A percentile compares a stretch with the other conserved stretches of the same genome.
Evolutionary conservation across 345 rosid genomes (phyloP).

Genomic region (Eucalyptus guilfoylei): DNA sequence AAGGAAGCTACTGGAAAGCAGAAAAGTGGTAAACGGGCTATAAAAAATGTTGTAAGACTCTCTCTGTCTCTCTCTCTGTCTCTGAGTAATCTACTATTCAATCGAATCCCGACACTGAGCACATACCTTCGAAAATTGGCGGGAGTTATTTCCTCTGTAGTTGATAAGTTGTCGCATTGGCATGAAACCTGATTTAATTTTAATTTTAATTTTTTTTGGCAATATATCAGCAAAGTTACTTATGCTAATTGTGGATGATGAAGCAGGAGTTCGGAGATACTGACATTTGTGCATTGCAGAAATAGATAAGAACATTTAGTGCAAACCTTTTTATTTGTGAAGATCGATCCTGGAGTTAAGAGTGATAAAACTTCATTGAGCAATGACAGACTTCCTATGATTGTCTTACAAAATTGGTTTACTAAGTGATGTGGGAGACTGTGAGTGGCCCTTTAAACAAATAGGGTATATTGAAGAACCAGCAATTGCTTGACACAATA

Average conservation of each 20-base stretch:
- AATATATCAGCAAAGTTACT: neutral
- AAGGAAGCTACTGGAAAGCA: slow-evolving; percentile 43
- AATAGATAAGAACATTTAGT: neutral
- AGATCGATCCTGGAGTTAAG: neutral
- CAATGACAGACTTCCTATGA: neutral
- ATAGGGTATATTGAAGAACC: neutral
- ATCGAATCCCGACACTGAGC: neutral
- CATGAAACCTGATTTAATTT: neutral
- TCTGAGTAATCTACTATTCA: neutral
- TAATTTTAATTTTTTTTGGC: too few relatives aligned
- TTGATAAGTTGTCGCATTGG: neutral
- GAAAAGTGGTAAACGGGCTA: slow-evolving; percentile 21
- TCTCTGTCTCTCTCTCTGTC: neutral
- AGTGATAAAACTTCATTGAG: neutral
- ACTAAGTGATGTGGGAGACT: neutral
- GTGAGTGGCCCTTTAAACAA: neutral
- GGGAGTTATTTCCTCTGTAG: neutral
- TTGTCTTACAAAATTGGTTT: neutral
- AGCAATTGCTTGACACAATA: neutral
- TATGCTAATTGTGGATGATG: neutral
- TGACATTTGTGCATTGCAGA: neutral
- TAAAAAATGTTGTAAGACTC: slow-evolving; percentile 20
- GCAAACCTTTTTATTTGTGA: neutral
- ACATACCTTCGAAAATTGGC: neutral
- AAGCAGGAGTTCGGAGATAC: neutral